Evolutionary conservation across 805 yeast genomes (phyloP), one percentile per base, ranked within the genome.

Genomic region (Hanseniaspora taiwanica): DNA sequence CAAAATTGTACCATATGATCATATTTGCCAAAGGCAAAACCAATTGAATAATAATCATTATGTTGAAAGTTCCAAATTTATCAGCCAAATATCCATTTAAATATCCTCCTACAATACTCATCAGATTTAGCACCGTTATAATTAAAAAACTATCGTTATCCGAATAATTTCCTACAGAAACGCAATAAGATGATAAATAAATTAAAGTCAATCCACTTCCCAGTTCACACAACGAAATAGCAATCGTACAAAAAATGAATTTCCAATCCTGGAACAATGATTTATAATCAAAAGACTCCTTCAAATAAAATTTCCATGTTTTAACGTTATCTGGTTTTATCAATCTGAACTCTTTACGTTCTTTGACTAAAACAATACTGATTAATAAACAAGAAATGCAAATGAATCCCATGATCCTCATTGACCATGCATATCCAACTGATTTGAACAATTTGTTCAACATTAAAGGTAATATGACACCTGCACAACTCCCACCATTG

Each of bases 401-500:
- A 2, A 61, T 35, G n/a, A 63, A 53, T 0, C 65, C 68, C 37
- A 76, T 53, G 5, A 69, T 61, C 27, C 83, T 57, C 42, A 75
- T 66, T 1, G 81, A 66, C 81, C 82, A 77, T 1, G 61, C 66
- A 51, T 64, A 78, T 2, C 84, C 82, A n/a, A 71, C 54, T 12
- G 53, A 51, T 1, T 59, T 52, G 45, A 71, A 69, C 38, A 74
- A 52, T 10, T 62, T 51, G 42, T 69, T 59, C 43, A 76, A 55
- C 53, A 73, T 56, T 29, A 77, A 55, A 1, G 85, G 82, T 51
- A 74, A 71, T 4, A 76, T 50, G 9, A 76, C 63, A 3, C 85
- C 86, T 1, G 84, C 85, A 6, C 75, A 55, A 3, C 81, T 72
- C 1, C 82, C 82, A 2, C 84, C 85, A 8, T 74, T 58, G 41